Evolutionary conservation across 106 monocot genomes (phyloP), one percentile per base, ranked within the genome.

Genomic region (Posidonia australis): DNA sequence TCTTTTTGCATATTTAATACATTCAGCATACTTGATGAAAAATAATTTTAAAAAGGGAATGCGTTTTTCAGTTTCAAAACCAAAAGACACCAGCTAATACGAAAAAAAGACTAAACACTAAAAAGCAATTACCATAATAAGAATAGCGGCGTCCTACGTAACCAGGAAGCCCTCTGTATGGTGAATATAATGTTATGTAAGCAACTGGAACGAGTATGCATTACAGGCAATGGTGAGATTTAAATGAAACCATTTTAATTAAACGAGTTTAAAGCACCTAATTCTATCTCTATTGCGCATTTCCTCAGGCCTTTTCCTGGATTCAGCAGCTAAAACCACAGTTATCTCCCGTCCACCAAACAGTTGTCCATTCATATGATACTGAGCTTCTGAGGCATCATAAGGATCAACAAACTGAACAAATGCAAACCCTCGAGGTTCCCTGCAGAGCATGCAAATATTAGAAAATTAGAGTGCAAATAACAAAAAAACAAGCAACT

Each of bases 381-480:
- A 86, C 63, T 89, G 89, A 32, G 93, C 93, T 54, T 94, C 89
- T 5, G 84, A 72, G 24, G 93, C 93, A 77, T 94, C 93, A 61
- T 73, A 77, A 51, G 86, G 74, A 66, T 89, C 86, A 69, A 89
- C 76, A 69, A 81, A 94, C 68, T 94, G 74, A 69, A 94, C 86
- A 74, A 94, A 94, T 49, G 81, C 93, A 84, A 94, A 94, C 0
- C 86, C 93, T 29, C 89, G 74, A 18, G 93, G 89, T 32, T 89
- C 84, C 67, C 93, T 94, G 80, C 65, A 76, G 45, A 24, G 21
- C 43, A 67, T 57, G 36, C 48, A 22, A 54, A 28, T 53, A 42
- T 46, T 53, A 58, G 36, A 36, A 25, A 0, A 68, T 21, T 2
- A 63, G 42, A 23, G 7, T 20, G n/a, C 48, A 19, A 16, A 51